These are phyloP conservation scores for Pseudogymnoascus sp. DNA, from an alignment of 2,329 filamentous ascomycete genomes.

Conservation along the genomic window DNA sequence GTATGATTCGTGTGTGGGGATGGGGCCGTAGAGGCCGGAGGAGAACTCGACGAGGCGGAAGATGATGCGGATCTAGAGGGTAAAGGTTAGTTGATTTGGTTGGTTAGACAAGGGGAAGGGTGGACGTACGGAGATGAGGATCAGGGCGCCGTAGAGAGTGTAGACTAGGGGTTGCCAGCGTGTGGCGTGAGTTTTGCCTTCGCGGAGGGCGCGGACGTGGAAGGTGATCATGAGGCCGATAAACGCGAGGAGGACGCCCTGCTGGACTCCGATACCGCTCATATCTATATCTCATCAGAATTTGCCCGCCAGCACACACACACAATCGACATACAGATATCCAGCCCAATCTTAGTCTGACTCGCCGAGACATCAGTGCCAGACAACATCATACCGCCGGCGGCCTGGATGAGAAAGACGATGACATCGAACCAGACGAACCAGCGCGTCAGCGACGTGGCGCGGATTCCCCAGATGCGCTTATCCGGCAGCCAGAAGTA, in stretches of 20 bases:
- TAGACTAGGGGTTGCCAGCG: background rate
- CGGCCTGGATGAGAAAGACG: conserved; percentile 41
- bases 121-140: background rate
- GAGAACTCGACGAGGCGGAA: conserved; percentile 53
- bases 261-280: conserved; percentile 34
- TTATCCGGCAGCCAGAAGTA: conserved; percentile 32
- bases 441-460: conserved; percentile 34
- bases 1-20: conserved; percentile 46
- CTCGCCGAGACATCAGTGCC: conserved; percentile 19
- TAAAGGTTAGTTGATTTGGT: background rate
- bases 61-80: conserved; percentile 45
- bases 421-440: conserved; percentile 44
- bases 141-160: background rate
- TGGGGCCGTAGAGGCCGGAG: conserved; percentile 40
- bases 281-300: conserved; percentile 27
- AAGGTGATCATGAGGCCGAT: conserved; percentile 26
- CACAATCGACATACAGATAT: background rate
- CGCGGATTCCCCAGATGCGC: conserved; percentile 29
- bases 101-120: background rate
- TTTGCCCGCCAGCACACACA: background rate
- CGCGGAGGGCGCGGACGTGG: conserved; percentile 22
- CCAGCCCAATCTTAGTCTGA: background rate
- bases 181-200: conserved; percentile 15
- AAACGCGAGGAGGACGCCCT: conserved; percentile 32
- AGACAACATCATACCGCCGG: conserved; percentile 32